A percentile compares a stretch with the other conserved stretches of the same genome.
Conservation (phyloP, 2,329 filamentous ascomycete genomes). For the Fusarium piperis region DNA sequence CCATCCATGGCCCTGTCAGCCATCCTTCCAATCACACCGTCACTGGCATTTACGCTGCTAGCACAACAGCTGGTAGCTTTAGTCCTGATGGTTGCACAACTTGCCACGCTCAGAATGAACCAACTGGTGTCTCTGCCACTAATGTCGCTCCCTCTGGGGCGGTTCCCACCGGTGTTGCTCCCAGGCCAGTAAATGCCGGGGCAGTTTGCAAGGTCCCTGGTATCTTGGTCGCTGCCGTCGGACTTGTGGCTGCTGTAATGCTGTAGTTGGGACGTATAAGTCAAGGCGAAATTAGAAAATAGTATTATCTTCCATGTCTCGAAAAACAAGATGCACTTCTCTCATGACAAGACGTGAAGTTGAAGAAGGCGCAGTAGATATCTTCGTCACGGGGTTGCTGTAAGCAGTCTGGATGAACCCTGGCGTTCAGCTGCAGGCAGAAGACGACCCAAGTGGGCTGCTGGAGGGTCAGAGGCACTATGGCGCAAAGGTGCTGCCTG, state of each 20-base stretch:
- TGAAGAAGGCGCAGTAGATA: not conserved
- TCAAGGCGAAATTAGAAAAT: not conserved
- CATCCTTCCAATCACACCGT: not conserved
- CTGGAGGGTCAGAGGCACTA: not conserved
- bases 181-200: constrained; percentile 14
- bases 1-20: not conserved
- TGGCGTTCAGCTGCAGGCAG: not conserved
- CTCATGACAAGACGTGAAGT: not conserved
- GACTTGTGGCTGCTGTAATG: constrained; percentile 10
- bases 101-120: not conserved
- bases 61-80: not conserved
- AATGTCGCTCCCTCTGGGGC: constrained; percentile 11
- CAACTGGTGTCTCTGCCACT: constrained; percentile 6
- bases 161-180: not conserved
- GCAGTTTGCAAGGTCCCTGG: constrained; percentile 11
- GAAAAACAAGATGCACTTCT: not conserved
- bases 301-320: not conserved
- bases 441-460: not conserved
- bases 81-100: not conserved
- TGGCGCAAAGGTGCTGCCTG: not conserved
- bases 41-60: not conserved
- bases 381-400: not conserved
- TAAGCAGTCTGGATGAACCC: not conserved
- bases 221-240: constrained; percentile 5
- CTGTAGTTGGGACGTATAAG: not conserved